phyloP scores from a whole-genome alignment of 1,284 basidiomycete genomes.

The Coniferiporia weirii region DNA sequence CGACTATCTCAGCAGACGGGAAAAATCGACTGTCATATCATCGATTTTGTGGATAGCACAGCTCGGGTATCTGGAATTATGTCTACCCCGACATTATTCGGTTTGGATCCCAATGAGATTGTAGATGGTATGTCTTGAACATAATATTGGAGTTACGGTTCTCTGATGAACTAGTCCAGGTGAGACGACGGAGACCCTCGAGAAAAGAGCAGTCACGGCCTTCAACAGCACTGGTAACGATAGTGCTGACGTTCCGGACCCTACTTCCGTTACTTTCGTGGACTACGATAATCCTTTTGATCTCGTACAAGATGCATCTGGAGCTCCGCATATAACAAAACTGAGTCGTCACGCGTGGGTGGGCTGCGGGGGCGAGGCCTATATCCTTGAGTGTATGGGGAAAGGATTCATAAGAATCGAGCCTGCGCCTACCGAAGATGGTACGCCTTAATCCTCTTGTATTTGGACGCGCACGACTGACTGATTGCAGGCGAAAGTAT shows the following conservation, averaged over 20 bases:
- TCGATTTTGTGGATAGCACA: conserved; percentile 87
- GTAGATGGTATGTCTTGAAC: conserved; percentile 48
- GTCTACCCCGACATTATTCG: conserved; percentile 82
- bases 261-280: conserved; percentile 68
- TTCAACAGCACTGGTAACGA: conserved; percentile 19
- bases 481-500: conserved; percentile 20
- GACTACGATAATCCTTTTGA: conserved; percentile 81
- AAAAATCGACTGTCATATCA: conserved; percentile 83
- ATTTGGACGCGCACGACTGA: background rate
- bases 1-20: conserved; percentile 77
- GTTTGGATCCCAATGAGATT: conserved; percentile 70
- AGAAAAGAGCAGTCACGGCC: conserved; percentile 19
- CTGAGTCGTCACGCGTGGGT: conserved; percentile 72
- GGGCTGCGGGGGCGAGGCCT: conserved; percentile 68
- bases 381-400: conserved; percentile 76
- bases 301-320: conserved; percentile 47
- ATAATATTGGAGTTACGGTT: background rate
- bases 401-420: conserved; percentile 74
- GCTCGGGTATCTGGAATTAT: conserved; percentile 68
- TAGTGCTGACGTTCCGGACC: conserved; percentile 41
- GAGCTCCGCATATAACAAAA: conserved; percentile 46
- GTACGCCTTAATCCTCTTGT: conserved; percentile 22
- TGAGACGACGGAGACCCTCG: conserved; percentile 31
- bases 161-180: conserved; percentile 33
- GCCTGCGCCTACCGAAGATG: conserved; percentile 35